Base-by-base conservation (phyloP, 495 filamentous ascomycete genomes). In the Talaromyces nanjingensis region DNA sequence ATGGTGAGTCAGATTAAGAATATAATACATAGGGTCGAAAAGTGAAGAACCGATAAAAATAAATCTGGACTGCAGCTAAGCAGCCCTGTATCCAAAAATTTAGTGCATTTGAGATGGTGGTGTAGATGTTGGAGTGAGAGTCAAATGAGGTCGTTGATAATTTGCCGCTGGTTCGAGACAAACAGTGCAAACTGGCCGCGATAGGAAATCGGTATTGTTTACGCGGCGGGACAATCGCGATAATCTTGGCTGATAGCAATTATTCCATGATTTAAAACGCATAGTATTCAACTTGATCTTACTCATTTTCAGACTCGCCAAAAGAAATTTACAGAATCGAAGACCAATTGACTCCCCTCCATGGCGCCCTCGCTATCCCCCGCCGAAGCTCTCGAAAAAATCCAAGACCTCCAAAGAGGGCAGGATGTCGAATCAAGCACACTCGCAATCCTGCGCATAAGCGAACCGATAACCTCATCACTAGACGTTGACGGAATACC, bases 401-500 rank as follows among this genome's bases (percentile, higher is more conserved):
- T 59, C 42, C 65, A 71, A 37, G 69, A 74, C 56, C 73, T 85
- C 37, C 71, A 72, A 47, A 59, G 71, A 16, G 70, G 86, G 1
- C 68, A 81, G 42, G 73, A 85, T 49, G 84, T 86, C 24, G 72
- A 77, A n/a, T 66, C 76, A 58, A 78, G 75, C 55, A 71, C 69
- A 65, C 80, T 93, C 59, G 86, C 87, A 62, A 89, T 96, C 66
- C 76, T 93, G 65, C 85, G 85, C 60, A 84, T 93, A 70, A 88
- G 86, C 71, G 90, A 93, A 67, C 87, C 88, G 55, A 87, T 91
- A 58, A 85, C 83, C 31, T 73, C 80, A 16, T 73, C 74, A 11
- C 68, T 73, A 16, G 76, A 82, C 42, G 68, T 75, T 55, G 70
- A 75, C 34, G 67, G 69, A 11, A 58, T 66, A 1, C 66, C 64